Conservation (phyloP, 805 yeast species). For the Candida maesae region DNA sequence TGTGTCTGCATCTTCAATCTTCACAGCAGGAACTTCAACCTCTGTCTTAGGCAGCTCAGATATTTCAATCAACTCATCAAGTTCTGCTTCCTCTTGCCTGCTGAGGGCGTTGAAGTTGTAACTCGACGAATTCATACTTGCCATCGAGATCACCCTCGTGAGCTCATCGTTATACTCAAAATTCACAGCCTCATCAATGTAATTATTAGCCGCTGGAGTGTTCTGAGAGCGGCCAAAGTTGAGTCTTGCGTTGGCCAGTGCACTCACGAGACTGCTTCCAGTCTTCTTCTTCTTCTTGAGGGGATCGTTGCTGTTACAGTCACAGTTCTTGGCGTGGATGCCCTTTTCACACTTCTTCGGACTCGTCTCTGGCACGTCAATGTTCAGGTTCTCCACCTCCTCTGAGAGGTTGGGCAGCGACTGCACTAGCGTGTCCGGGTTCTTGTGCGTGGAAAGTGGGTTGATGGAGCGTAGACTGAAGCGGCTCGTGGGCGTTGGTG, state of each 20-base stretch:
- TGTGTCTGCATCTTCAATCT: neutral
- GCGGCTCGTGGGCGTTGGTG: constrained; percentile 19
- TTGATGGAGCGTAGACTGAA: constrained; percentile 35
- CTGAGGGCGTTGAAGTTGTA: constrained; percentile 20
- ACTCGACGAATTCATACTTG: constrained; percentile 21
- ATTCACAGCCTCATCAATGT: constrained; percentile 5
- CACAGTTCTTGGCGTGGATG: constrained; percentile 16
- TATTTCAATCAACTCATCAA: constrained; percentile 1
- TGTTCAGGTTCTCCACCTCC: constrained; percentile 17
- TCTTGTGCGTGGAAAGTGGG: constrained; percentile 27
- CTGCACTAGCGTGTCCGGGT: constrained; percentile 12
- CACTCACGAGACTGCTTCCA: constrained; percentile 18
- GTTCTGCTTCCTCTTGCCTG: neutral
- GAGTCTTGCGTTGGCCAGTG: constrained; percentile 24
- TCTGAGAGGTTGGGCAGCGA: constrained; percentile 17
- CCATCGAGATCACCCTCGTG: constrained; percentile 23
- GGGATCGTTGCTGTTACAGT: constrained; percentile 10
- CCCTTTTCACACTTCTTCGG: constrained; percentile 7
- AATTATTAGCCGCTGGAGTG: neutral
- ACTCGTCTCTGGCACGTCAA: constrained; percentile 4
- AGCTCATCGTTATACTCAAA: constrained; percentile 25
- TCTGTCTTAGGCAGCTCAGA: neutral
- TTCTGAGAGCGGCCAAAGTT: constrained; percentile 15
- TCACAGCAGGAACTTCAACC: neutral
- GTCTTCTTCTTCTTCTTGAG: constrained; percentile 21